Base-by-base conservation (phyloP, 805 yeast genomes). In the Dipodascopsis uninucleata region DNA sequence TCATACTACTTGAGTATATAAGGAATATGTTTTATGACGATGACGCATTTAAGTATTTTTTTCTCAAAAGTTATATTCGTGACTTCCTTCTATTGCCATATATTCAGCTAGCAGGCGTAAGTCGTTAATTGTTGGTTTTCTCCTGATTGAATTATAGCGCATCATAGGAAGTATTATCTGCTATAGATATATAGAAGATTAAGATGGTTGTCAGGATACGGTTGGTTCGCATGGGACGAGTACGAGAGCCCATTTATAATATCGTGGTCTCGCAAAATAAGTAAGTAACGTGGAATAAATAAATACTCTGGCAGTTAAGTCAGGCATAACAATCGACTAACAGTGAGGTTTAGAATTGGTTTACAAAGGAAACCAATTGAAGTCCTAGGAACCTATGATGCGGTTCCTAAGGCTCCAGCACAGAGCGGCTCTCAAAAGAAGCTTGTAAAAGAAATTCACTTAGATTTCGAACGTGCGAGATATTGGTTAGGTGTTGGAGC, bases 401-500 rank as follows among this genome's bases (percentile, higher is more conserved):
- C 98, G 26, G 70, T 76, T 20, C 85, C 97, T 3, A 72, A 74
- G 40, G 84, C 90, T 24, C 69, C 68, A 53, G 77, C 73, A 31
- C 63, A 62, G 17, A n/a, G n/a, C n/a, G 85, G 83, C 8, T 62
- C 66, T 28, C 41, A 29, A 12, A 68, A 70, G 31, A 67, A 74
- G 50, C 85, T 89, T 9, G 72, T 75, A 38, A 90, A 93, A 63
- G 88, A 88, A 56, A 77, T 90, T 31, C 76, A 81, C 55, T 69
- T 93, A 28, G 97, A 93, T 62, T 88, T 93, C 61, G 79, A 79
- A 53, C 78, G 96, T 58, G 79, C 96, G 4, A 87, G 87, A 64
- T 93, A 93, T 67, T 93, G 98, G 98, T 70, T 93, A 28, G 95
- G 96, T 58, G 95, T 87, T 16, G 98, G 98, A 9, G 97, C 97